These are phyloP conservation scores for Debaryomyces robertsiae DNA, from an alignment of 1,139 yeast species.

Conservation along the genomic window DNA sequence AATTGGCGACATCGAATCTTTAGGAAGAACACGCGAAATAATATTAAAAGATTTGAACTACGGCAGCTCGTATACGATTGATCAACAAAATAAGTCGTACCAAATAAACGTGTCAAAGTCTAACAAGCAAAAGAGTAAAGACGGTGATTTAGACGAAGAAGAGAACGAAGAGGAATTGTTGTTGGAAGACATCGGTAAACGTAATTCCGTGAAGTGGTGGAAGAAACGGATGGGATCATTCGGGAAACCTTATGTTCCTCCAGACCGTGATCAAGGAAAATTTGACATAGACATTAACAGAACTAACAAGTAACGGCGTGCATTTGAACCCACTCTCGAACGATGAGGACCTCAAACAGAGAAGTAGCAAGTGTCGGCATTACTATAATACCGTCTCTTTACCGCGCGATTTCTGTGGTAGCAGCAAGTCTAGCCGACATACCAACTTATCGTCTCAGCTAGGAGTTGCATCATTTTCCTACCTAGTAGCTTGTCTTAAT, in stretches of 20 bases:
- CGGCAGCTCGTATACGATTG: constrained; percentile 37
- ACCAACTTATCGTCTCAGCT: no score
- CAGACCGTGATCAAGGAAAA: constrained; percentile 8
- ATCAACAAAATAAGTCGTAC: constrained; percentile 12
- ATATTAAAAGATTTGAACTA: constrained; percentile 68
- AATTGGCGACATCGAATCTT: constrained; percentile 73
- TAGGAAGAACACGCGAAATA: constrained; percentile 81
- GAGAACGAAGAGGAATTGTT: constrained; percentile 35
- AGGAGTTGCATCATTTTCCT: no score
- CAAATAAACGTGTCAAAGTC: constrained; percentile 21
- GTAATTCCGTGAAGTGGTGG: constrained; percentile 50
- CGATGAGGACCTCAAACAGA: no score
- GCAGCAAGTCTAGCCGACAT: no score
- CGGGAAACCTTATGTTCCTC: constrained; percentile 26
- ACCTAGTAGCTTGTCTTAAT: no score
- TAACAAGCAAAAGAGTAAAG: constrained; percentile 21
- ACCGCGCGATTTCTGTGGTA: no score
- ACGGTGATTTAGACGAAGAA: constrained; percentile 22
- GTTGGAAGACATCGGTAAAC: constrained; percentile 44
- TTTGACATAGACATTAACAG: constrained; percentile 23
- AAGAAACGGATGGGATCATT: constrained; percentile 42
- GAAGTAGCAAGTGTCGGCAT: no score
- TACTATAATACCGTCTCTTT: no score
- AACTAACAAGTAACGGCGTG: constrained; percentile 1
- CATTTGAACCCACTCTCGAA: no score